Evolutionary conservation across 106 monocot species (phyloP), one percentile per base, ranked within the genome.

Genomic region (Chionographis japonica): DNA sequence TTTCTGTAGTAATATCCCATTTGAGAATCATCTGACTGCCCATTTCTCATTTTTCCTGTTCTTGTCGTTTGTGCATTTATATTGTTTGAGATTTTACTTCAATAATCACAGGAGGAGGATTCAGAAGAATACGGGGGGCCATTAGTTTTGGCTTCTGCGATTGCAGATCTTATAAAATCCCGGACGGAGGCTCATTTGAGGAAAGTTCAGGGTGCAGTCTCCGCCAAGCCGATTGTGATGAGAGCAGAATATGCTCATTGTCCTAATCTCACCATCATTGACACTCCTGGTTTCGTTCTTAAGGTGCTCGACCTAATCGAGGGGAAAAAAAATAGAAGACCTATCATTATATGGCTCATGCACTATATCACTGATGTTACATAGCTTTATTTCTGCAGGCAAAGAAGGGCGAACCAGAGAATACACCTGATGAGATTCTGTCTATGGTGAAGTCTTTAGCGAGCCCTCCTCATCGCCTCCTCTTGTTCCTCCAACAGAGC

Each of bases 241-340:
- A 85, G 93, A 61, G 90, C 87, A 12, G 93, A 99, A 79, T 99
- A 93, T 78, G 87, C 98, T 64, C 88, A 99, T 46, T 93, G 98
- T 54, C 98, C 98, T 41, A 99, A 99, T 58, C 93, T 93, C 55
- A 99, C 93, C 66, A 90, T 99, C 49, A 99, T 99, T n/a, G 93
- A 99, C 68, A 93, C 98, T 6, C 93, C 98, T 39, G 98, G 98
- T 73, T 99, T 99, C 76, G 87, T 99, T 60, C 90, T 93, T 61
- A 93, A 99, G 98, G 92, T 98, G 13, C 40, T 43, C 68, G 17
- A 4, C 6, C n/a, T 7, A n/a, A 12, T 40, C 17, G 35, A 27
- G 7, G 40, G 40, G 8, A 43, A 42, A 43, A 62, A 40, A 17
- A 43, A 40, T 61, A 40, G 41, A 39, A 18, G 17, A 39, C 3